Conservation (phyloP, 805 yeast species). For the Candida pini region DNA sequence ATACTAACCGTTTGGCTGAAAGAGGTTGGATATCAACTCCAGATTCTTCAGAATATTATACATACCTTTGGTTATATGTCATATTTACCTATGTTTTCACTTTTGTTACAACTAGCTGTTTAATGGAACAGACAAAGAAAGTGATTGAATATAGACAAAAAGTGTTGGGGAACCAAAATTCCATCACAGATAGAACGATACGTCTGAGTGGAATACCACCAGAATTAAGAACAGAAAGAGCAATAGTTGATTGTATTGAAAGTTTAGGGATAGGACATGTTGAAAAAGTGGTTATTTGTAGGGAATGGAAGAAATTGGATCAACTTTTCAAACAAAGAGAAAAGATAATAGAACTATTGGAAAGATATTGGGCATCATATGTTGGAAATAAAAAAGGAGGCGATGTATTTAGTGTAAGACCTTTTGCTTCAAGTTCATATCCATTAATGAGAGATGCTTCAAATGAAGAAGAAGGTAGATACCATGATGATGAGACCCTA, state of each 20-base stretch:
- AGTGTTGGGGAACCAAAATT: slow-evolving; percentile 78
- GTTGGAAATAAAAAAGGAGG: slow-evolving; percentile 36
- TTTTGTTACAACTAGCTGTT: slow-evolving; percentile 47
- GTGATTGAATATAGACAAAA: slow-evolving; percentile 75
- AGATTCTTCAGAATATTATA: slow-evolving; percentile 35
- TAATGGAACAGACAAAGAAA: slow-evolving; percentile 64
- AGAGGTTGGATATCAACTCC: too few relatives aligned
- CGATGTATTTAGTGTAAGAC: slow-evolving; percentile 21
- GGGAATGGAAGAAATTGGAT: slow-evolving; percentile 81
- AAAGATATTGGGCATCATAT: slow-evolving; percentile 67
- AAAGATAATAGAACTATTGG: slow-evolving; percentile 49
- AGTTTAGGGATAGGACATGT: slow-evolving; percentile 76
- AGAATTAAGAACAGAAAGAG: slow-evolving; percentile 64
- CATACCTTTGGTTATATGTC: slow-evolving; percentile 81
- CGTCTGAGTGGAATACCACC: slow-evolving; percentile 86
- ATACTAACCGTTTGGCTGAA: not conserved
- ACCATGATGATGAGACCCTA: slow-evolving; percentile 15
- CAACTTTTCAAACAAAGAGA: slow-evolving; percentile 55
- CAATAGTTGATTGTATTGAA: slow-evolving; percentile 69
- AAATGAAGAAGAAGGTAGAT: slow-evolving; percentile 5
- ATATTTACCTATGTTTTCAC: slow-evolving; percentile 86
- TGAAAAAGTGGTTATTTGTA: slow-evolving; percentile 67
- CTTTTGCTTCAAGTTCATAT: slow-evolving; percentile 22
- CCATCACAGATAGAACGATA: slow-evolving; percentile 88
- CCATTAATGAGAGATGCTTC: slow-evolving; percentile 14